These are phyloP conservation scores for Tulasnella sp. DNA, from an alignment of 768 basidiomycete genomes.

Conservation along the genomic window DNA sequence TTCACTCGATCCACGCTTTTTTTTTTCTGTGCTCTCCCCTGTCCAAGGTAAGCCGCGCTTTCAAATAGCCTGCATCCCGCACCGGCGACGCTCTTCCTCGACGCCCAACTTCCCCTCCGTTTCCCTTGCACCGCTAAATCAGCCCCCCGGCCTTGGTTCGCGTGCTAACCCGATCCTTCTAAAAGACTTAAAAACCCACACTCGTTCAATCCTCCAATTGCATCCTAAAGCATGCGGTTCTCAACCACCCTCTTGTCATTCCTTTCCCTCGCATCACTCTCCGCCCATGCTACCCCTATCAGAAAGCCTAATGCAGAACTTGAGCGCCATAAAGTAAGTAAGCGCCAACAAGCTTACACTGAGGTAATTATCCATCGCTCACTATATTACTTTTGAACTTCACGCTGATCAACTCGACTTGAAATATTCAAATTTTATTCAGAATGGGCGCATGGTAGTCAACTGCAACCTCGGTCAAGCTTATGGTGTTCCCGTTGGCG, in stretches of 20 bases:
- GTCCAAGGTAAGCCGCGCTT: background rate
- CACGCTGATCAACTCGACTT: background rate
- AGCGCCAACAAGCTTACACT: background rate
- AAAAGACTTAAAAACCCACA: background rate
- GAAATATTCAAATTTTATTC: background rate
- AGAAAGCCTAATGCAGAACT: background rate
- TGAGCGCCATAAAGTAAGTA: background rate
- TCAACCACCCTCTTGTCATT: background rate
- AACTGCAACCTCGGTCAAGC: slow-evolving; percentile 50
- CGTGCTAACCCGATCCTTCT: background rate
- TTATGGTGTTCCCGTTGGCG: slow-evolving; percentile 44
- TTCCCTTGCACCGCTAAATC: background rate
- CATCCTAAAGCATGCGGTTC: slow-evolving; percentile 1
- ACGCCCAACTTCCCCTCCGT: background rate
- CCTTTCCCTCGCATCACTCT: background rate
- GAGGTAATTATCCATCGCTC: background rate
- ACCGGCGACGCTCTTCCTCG: background rate
- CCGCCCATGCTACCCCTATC: background rate
- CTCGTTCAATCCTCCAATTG: background rate
- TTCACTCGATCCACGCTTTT: slow-evolving; percentile 2
- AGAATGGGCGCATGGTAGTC: background rate
- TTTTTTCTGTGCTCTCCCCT: background rate
- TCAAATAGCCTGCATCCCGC: background rate
- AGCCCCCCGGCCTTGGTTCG: background rate
- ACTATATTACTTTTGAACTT: background rate